phyloP scores from a whole-genome alignment of 371 early-diverging fungal genomes.

The Apophysomyces variabilis region DNA sequence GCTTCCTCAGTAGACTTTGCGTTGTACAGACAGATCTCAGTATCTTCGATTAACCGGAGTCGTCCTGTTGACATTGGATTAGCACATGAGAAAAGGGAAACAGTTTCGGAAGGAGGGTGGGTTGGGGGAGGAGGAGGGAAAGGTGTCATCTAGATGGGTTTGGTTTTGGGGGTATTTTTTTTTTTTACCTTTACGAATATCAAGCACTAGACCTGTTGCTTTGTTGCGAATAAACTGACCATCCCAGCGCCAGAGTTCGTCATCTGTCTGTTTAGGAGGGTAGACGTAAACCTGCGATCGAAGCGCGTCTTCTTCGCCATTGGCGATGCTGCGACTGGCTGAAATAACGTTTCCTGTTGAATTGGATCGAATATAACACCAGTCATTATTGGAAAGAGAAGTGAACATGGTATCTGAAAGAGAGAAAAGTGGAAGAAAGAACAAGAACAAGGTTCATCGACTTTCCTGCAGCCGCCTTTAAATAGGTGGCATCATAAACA shows the following conservation, averaged over 20 bases:
- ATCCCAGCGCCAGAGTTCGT: conserved; percentile 19
- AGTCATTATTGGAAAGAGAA: conserved; percentile 7
- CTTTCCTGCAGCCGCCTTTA: conserved; percentile 6
- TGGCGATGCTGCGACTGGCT: neutral
- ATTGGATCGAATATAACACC: conserved; percentile 17
- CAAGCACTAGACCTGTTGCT: conserved; percentile 14
- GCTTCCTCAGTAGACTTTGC: conserved; percentile 43
- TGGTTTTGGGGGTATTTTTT: neutral
- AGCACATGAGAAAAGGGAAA: neutral
- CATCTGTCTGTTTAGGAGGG: conserved; percentile 9
- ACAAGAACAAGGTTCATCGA: neutral
- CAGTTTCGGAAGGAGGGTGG: no score
- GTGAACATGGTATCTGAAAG: neutral
- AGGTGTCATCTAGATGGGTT: no score
- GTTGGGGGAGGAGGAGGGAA: no score
- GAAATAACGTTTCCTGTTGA: conserved; percentile 14
- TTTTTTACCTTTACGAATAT: conserved; percentile 19
- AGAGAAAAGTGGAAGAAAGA: neutral
- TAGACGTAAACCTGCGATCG: conserved; percentile 18
- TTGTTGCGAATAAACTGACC: conserved; percentile 15
- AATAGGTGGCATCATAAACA: neutral
- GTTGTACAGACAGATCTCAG: conserved; percentile 49
- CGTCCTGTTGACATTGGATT: conserved; percentile 27
- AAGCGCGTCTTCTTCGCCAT: conserved; percentile 3
- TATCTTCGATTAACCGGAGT: conserved; percentile 53